Base-by-base conservation (phyloP, 306 rosid genomes). In the Aeschynomene evenia region DNA sequence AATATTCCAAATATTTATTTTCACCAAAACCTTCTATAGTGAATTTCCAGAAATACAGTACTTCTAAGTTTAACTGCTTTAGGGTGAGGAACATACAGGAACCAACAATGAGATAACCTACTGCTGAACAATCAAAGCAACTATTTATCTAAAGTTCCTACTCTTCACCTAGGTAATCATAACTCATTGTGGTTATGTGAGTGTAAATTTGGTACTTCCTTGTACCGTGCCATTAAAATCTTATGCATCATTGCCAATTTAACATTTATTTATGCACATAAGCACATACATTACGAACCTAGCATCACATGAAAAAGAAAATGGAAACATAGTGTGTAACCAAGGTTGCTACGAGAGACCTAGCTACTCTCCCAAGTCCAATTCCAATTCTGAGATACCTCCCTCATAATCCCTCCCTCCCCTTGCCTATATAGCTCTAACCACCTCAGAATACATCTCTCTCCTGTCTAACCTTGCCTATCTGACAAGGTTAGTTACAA, bases 161-260 rank as follows among this genome's bases (percentile, higher is more conserved):
- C 20, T 66, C 21, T 24, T 29, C 61, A 50, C 46, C 50, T 33
- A 20, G 52, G 70, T 11, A 9, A 43, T 63, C 34, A 40, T 20
- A 71, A 33, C 23, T 23, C 34, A 4, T 33, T 46, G 36, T n/a
- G 31, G n/a, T 11, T 5, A 14, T 21, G 5, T 2, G 8, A 8
- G 70, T 34, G 16, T 53, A 54, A 68, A 31, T 6, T 72, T 62
- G 26, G 29, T 62, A 37, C 24, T 51, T 61, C 43, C 26, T 55
- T 10, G 19, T 37, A 42, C 37, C 6, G 22, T 50, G 15, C 34
- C 49, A 21, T 61, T 24, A 37, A 48, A n/a, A 11, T 62, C 34
- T 59, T 15, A 22, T 21, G 63, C 63, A 54, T 21, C 51, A 21
- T 7, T 31, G 34, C 26, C 21, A 29, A 19, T 71, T 18, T 11